Conservation (phyloP, 2,329 filamentous ascomycete species). For the Pseudogymnoascus sp. region DNA sequence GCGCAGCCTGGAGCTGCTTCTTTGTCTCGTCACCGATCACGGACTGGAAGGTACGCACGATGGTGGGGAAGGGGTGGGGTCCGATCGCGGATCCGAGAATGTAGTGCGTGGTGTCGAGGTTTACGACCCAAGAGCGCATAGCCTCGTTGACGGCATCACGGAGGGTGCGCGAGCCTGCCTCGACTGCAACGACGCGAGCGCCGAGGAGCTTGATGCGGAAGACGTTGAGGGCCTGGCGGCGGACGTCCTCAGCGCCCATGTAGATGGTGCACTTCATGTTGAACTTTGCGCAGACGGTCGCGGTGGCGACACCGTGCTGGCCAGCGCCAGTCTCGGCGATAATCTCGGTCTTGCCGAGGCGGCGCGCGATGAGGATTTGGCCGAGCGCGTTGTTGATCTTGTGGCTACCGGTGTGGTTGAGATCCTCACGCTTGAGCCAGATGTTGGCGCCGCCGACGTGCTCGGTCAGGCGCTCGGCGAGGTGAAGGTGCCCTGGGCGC, state of each 20-base stretch:
- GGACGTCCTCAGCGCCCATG: slow-evolving; percentile 97
- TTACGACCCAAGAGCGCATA: slow-evolving; percentile 84
- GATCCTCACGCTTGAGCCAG: slow-evolving; percentile 94
- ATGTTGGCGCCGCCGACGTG: slow-evolving; percentile 88
- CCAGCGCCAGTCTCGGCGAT: slow-evolving; percentile 97
- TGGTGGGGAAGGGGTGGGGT: slow-evolving; percentile 94
- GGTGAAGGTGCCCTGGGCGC: slow-evolving; percentile 81
- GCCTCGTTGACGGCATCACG: slow-evolving; percentile 93
- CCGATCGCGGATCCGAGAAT: slow-evolving; percentile 97
- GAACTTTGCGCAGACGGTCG: slow-evolving; percentile 96
- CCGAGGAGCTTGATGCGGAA: slow-evolving; percentile 97
- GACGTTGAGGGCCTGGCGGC: slow-evolving; percentile 91
- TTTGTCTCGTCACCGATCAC: slow-evolving; percentile 95
- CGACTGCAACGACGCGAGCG: slow-evolving; percentile 85
- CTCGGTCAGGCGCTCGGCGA: slow-evolving; percentile 81
- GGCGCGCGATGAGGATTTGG: slow-evolving; percentile 76
- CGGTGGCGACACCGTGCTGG: slow-evolving; percentile 95
- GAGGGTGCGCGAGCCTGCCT: slow-evolving; percentile 77
- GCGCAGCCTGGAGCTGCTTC: slow-evolving; percentile 75
- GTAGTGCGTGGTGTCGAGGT: slow-evolving; percentile 92
- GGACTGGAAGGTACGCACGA: slow-evolving; percentile 94
- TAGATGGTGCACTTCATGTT: slow-evolving; percentile 97
- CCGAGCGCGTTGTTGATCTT: slow-evolving; percentile 99
- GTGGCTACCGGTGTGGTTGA: slow-evolving; percentile 96
- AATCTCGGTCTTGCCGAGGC: slow-evolving; percentile 90